phyloP scores from a whole-genome alignment of 176 grass and related monocot genomes.

The Musa acuminata region DNA sequence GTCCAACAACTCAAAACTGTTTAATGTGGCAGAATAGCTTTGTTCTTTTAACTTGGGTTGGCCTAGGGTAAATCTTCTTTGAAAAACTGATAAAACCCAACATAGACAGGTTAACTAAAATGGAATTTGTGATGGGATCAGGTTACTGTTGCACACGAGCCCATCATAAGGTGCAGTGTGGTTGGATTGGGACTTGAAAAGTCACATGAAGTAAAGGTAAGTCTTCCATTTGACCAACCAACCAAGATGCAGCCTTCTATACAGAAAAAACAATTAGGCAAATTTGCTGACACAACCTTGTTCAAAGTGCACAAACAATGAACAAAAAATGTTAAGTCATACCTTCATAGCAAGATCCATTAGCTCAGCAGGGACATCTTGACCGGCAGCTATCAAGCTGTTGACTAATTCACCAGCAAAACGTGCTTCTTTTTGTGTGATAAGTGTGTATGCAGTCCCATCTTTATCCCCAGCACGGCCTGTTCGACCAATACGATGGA shows the following conservation, averaged over 20 bases:
- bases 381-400: slow-evolving; percentile 83
- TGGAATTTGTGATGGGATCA: not conserved
- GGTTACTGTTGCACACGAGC: not conserved
- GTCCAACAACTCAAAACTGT: too few species aligned
- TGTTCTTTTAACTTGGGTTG: too few species aligned
- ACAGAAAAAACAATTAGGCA: not conserved
- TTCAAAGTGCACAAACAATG: not conserved
- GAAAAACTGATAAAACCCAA: too few species aligned
- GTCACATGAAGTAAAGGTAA: not conserved
- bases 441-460: slow-evolving; percentile 82
- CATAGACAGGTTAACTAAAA: too few species aligned
- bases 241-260: not conserved
- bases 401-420: slow-evolving; percentile 93
- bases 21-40: too few species aligned
- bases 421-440: slow-evolving; percentile 76
- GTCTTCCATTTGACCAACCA: not conserved
- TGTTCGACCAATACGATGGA: slow-evolving; percentile 91
- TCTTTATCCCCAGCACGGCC: slow-evolving; percentile 97
- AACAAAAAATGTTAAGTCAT: not conserved
- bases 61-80: too few species aligned
- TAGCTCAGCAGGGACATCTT: slow-evolving; percentile 66
- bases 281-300: not conserved
- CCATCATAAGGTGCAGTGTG: not conserved
- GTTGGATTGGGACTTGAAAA: not conserved
- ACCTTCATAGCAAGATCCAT: slow-evolving; percentile 99